Percentiles rank a stretch among this genome's conserved stretches.
These are phyloP conservation scores for Microglena sp. DNA, from an alignment of 139 green algal genomes.

Conservation along the genomic window DNA sequence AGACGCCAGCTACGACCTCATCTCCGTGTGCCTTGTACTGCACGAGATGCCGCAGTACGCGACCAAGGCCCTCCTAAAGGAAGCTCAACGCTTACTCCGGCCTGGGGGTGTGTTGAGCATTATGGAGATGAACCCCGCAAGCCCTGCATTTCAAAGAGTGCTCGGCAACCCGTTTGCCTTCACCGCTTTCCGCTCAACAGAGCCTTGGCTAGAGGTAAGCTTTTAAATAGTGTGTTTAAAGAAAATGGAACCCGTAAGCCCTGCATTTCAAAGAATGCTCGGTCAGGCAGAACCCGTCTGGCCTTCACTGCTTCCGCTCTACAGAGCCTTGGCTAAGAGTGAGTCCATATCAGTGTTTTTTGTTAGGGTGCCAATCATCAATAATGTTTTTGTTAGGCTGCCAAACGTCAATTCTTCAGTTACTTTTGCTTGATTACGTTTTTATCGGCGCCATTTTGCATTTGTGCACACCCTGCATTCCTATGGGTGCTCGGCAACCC, in stretches of 20 bases:
- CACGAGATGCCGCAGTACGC: slow-evolving; percentile 62
- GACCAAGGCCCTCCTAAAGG: slow-evolving; percentile 41
- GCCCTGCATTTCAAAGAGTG: slow-evolving; percentile 44
- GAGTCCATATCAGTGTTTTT: too few relatives aligned
- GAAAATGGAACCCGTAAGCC: slow-evolving; percentile 64
- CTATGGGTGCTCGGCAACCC: too few relatives aligned
- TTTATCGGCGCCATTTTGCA: too few relatives aligned
- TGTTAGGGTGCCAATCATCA: too few relatives aligned
- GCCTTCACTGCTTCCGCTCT: slow-evolving; percentile 71
- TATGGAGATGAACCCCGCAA: slow-evolving; percentile 69
- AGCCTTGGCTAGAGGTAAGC: slow-evolving; percentile 54
- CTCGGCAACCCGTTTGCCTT: slow-evolving; percentile 63
- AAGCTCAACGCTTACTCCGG: slow-evolving; percentile 53
- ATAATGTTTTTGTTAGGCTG: too few relatives aligned
- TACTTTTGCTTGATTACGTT: too few relatives aligned
- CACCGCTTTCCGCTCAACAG: slow-evolving; percentile 67
- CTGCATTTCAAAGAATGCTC: too few relatives aligned
- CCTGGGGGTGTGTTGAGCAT: slow-evolving; percentile 26
- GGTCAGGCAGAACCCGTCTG: too few relatives aligned
- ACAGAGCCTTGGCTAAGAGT: slow-evolving; percentile 67
- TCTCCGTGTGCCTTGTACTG: slow-evolving; percentile 62
- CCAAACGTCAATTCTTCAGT: too few relatives aligned
- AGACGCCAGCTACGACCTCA: slow-evolving; percentile 43
- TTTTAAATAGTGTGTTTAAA: slow-evolving; percentile 34
- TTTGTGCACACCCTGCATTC: too few relatives aligned